Evolutionary conservation across 306 rosid genomes (phyloP).

Genomic region (Vigna reflexopilosa): DNA sequence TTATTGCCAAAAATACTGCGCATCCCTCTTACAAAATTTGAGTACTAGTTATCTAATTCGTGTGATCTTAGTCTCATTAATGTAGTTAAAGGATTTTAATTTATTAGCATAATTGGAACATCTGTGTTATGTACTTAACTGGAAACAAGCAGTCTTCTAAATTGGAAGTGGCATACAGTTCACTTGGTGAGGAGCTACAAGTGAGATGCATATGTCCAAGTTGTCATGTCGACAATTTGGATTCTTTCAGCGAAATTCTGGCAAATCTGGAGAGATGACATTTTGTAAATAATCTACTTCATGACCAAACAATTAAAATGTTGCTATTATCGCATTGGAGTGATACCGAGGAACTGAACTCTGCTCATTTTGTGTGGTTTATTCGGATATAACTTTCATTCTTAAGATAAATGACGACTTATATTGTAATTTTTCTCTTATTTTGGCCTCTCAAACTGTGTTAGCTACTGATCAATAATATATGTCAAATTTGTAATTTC

Average conservation of each 20-base stretch:
- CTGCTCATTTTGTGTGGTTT: constrained; percentile 26
- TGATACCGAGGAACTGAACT: constrained; percentile 24
- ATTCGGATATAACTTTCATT: constrained; percentile 26
- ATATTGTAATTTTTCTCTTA: constrained; percentile 22
- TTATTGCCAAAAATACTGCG: neutral
- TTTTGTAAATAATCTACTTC: constrained; percentile 50
- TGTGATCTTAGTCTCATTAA: constrained; percentile 10
- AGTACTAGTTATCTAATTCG: neutral
- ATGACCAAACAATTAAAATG: constrained; percentile 22
- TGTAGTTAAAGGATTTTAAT: constrained; percentile 4
- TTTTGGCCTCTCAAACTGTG: constrained; percentile 33
- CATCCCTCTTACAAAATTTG: constrained; percentile 14
- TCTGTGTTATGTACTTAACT: constrained; percentile 60
- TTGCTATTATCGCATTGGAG: constrained; percentile 4
- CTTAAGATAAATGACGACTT: constrained; percentile 13
- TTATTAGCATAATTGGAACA: constrained; percentile 8
- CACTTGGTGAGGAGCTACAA: constrained; percentile 78
- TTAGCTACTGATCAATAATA: constrained; percentile 8
- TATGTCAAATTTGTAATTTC: neutral
- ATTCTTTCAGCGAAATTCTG: constrained; percentile 54
- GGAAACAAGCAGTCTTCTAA: constrained; percentile 67
- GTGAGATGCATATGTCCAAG: constrained; percentile 70
- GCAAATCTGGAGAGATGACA: constrained; percentile 54
- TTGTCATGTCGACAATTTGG: constrained; percentile 75
- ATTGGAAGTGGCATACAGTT: constrained; percentile 55